These are phyloP conservation scores for Wickerhamomyces kurtzmanii DNA, from an alignment of 805 yeast genomes.

Conservation along the genomic window DNA sequence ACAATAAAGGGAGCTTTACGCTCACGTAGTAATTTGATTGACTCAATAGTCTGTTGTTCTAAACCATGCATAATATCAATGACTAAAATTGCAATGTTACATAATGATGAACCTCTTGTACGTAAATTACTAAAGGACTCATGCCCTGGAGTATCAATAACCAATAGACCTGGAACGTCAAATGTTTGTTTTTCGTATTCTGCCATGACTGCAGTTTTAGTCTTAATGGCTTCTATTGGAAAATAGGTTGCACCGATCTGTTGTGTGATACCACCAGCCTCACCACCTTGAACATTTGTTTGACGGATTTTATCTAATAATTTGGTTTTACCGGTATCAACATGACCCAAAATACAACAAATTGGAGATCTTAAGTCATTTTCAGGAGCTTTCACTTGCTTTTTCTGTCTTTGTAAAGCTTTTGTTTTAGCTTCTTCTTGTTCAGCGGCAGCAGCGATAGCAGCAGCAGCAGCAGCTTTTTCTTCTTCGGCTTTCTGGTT, in stretches of 20 bases:
- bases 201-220: constrained; percentile 88
- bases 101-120: constrained; percentile 96
- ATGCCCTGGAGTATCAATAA: constrained; percentile 99
- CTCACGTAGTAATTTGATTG: constrained; percentile 84
- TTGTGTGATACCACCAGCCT: constrained; percentile 99
- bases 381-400: constrained; percentile 23
- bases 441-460: constrained; percentile 14
- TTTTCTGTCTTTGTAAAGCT: constrained; percentile 22
- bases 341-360: constrained; percentile 98
- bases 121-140: constrained; percentile 97
- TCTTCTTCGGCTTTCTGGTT: constrained; percentile 19
- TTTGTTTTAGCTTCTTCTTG: constrained; percentile 19
- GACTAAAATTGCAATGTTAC: constrained; percentile 98
- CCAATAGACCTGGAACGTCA: constrained; percentile 94
- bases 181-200: constrained; percentile 74
- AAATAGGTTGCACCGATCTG: constrained; percentile 99
- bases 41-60: constrained; percentile 95
- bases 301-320: constrained; percentile 94
- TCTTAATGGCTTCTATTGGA: constrained; percentile 90
- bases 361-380: constrained; percentile 91
- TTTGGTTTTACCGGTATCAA: constrained; percentile 99
- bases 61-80: constrained; percentile 99
- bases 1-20: constrained; percentile 97
- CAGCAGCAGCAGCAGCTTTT: constrained; percentile 17
- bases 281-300: constrained; percentile 99